Percentiles rank a stretch among this genome's conserved stretches.
These are phyloP conservation scores for Aspergillus neotritici DNA, from an alignment of 2,329 filamentous ascomycete species.

Conservation along the genomic window DNA sequence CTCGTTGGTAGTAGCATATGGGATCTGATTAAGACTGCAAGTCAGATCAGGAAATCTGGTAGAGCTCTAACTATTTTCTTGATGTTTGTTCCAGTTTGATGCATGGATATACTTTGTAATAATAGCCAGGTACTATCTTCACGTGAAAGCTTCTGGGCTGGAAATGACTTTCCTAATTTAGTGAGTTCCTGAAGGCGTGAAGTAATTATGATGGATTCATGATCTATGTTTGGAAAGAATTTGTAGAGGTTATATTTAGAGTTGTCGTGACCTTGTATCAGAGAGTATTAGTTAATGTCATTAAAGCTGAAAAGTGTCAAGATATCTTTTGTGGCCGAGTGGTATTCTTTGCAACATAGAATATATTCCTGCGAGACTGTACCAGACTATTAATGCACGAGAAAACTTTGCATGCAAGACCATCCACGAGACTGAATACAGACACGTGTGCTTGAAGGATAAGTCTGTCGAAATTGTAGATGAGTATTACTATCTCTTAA, in stretches of 20 bases:
- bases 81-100: conserved; percentile 33
- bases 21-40: conserved; percentile 15
- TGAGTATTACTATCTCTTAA: too few relatives aligned
- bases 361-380: too few relatives aligned
- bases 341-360: too few relatives aligned
- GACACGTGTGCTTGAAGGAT: too few relatives aligned
- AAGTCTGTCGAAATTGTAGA: too few relatives aligned
- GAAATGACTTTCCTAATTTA: conserved; percentile 29
- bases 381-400: too few relatives aligned
- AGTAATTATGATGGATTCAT: conserved; percentile 42
- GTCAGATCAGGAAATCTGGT: conserved; percentile 34
- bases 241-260: conserved; percentile 23
- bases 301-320: conserved; percentile 30
- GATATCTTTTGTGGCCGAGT: too few relatives aligned
- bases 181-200: conserved; percentile 30
- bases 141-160: conserved; percentile 27
- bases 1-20: conserved; percentile 17
- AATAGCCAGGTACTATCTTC: conserved; percentile 10
- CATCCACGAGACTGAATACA: too few relatives aligned
- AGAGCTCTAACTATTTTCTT: conserved; percentile 38
- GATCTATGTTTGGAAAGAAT: conserved; percentile 28
- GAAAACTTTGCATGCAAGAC: too few relatives aligned
- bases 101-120: conserved; percentile 33
- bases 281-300: conserved; percentile 23
- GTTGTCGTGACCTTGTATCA: conserved; percentile 2